Evolutionary conservation across 129 eudicot species (phyloP).

Genomic region (Deinandra increscens): DNA sequence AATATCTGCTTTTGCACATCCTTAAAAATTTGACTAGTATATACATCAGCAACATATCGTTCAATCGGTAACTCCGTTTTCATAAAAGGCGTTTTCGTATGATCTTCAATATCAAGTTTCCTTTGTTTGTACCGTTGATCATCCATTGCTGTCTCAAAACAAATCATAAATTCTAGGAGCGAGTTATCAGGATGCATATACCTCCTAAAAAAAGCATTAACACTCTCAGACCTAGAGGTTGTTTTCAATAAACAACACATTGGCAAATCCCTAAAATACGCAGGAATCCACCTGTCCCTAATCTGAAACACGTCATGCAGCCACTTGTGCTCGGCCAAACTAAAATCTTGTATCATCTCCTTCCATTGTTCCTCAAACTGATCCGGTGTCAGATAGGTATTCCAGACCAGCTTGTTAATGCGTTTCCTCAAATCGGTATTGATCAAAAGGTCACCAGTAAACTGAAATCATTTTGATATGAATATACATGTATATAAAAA

Average conservation of each 20-base stretch:
- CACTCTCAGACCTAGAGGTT: background rate
- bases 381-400: background rate
- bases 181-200: background rate
- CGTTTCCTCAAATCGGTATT: background rate
- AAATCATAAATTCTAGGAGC: background rate
- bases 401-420: background rate
- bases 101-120: too few relatives aligned
- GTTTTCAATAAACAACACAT: background rate
- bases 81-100: too few relatives aligned
- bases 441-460: background rate
- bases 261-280: background rate
- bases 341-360: background rate
- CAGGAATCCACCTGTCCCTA: background rate
- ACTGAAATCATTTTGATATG: background rate
- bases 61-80: too few relatives aligned
- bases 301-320: background rate
- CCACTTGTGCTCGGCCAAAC: background rate
- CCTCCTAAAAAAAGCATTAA: background rate
- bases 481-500: background rate
- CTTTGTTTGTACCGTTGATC: background rate
- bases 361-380: background rate
- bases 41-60: too few relatives aligned
- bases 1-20: too few relatives aligned
- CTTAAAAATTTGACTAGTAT: too few relatives aligned
- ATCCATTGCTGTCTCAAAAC: background rate